These are phyloP conservation scores for Penicillium polonicum DNA, from an alignment of 2,329 filamentous ascomycete genomes.

Conservation along the genomic window DNA sequence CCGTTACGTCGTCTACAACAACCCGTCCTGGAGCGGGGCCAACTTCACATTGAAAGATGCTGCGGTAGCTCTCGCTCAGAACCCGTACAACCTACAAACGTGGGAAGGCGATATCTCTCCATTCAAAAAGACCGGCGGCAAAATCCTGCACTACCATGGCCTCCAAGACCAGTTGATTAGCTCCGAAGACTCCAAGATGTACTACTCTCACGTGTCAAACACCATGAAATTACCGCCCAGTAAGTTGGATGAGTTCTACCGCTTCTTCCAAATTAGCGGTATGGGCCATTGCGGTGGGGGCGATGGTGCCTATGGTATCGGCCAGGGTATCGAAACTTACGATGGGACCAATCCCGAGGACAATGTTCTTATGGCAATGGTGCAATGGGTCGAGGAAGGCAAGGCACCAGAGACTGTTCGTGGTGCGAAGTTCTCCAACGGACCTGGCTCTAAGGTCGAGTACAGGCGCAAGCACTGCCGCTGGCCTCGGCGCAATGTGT, in stretches of 20 bases:
- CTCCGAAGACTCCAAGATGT: conserved; percentile 53
- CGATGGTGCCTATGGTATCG: conserved; percentile 46
- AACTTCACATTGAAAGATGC: conserved; percentile 42
- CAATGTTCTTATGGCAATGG: conserved; percentile 52
- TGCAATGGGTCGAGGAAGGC: conserved; percentile 51
- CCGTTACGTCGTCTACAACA: conserved; percentile 44
- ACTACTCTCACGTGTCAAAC: conserved; percentile 47
- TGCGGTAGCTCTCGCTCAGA: conserved; percentile 34
- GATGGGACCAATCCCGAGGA: conserved; percentile 35
- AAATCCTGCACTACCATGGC: conserved; percentile 46
- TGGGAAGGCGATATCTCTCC: conserved; percentile 49
- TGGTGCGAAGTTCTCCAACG: conserved; percentile 49
- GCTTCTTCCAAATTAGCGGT: conserved; percentile 55
- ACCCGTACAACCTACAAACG: conserved; percentile 53
- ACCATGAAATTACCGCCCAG: conserved; percentile 36
- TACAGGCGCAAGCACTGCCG: conserved; percentile 51
- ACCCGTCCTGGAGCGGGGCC: conserved; percentile 41
- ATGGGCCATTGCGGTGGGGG: conserved; percentile 52
- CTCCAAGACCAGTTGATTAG: conserved; percentile 53
- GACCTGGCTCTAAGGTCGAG: conserved; percentile 38
- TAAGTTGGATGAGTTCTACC: conserved; percentile 44
- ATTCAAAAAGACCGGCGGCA: conserved; percentile 47
- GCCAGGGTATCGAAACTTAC: conserved; percentile 27
- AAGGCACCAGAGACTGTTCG: conserved; percentile 40
- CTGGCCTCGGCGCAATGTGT: conserved; percentile 36